Evolutionary conservation across 2,329 filamentous ascomycete species (phyloP).

Genomic region (Stachybotrys echinatus): DNA sequence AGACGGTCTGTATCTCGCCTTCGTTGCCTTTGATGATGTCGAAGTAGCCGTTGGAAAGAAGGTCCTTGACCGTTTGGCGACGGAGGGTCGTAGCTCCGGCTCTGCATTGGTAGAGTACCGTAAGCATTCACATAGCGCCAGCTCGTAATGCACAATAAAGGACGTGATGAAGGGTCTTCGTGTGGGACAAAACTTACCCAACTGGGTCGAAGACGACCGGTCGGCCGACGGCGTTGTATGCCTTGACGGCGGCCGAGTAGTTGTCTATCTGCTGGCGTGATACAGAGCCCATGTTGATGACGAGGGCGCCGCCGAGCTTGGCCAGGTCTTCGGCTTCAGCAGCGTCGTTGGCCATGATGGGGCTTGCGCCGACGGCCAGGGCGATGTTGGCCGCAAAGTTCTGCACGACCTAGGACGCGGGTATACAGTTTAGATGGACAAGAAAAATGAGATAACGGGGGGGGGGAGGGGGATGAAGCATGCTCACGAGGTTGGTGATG

Average conservation of each 20-base stretch:
- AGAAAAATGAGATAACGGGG: too few species aligned
- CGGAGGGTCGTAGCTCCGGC: conserved; percentile 77
- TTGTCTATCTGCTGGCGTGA: conserved; percentile 68
- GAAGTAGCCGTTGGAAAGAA: conserved; percentile 72
- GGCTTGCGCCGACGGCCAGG: conserved; percentile 76
- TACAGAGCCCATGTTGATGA: conserved; percentile 93
- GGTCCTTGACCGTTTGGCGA: conserved; percentile 61
- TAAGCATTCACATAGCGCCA: not conserved
- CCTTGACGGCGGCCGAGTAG: conserved; percentile 67
- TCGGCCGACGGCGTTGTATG: conserved; percentile 73
- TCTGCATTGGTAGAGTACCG: conserved; percentile 23
- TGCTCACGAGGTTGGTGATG: conserved; percentile 79
- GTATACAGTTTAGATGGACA: not conserved
- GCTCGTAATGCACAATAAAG: too few species aligned
- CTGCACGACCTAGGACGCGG: conserved; percentile 66
- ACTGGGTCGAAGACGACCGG: conserved; percentile 87
- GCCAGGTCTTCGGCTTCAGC: conserved; percentile 80
- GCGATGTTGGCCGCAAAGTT: conserved; percentile 93
- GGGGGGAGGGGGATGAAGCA: not conserved
- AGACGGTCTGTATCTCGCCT: conserved; percentile 73
- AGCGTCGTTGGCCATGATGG: conserved; percentile 90
- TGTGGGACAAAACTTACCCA: conserved; percentile 51
- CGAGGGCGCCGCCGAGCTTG: conserved; percentile 67
- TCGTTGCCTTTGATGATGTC: conserved; percentile 94
- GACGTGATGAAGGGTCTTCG: too few species aligned